A percentile compares a stretch with the other conserved stretches of the same genome.
These are phyloP conservation scores for Malassezia furfur DNA, from an alignment of 1,284 basidiomycete genomes.

Conservation along the genomic window DNA sequence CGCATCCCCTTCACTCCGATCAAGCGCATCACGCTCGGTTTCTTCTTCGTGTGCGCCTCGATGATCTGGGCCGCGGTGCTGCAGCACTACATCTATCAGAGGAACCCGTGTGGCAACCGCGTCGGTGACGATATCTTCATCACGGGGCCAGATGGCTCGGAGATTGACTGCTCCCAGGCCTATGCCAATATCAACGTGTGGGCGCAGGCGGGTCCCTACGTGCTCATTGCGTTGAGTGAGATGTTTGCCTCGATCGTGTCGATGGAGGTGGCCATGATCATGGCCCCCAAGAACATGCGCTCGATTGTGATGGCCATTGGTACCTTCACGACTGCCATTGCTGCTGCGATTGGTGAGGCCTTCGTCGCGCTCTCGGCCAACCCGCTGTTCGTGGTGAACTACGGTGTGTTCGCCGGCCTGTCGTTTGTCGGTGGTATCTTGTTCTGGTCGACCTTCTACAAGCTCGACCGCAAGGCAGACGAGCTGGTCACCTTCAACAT, in stretches of 20 bases:
- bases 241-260: slow-evolving; percentile 74
- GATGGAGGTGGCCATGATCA: slow-evolving; percentile 77
- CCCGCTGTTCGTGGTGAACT: slow-evolving; percentile 54
- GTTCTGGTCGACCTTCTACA: slow-evolving; percentile 54
- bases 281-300: slow-evolving; percentile 50
- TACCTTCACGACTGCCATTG: slow-evolving; percentile 63
- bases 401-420: slow-evolving; percentile 53
- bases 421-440: slow-evolving; percentile 53
- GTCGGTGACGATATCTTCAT: slow-evolving; percentile 46
- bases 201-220: slow-evolving; percentile 51
- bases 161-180: slow-evolving; percentile 16
- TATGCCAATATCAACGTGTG: slow-evolving; percentile 40
- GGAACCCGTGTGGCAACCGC: slow-evolving; percentile 53
- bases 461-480: slow-evolving; percentile 11
- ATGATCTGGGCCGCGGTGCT: slow-evolving; percentile 61
- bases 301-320: slow-evolving; percentile 47
- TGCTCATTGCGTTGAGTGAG: slow-evolving; percentile 52
- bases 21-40: slow-evolving; percentile 63
- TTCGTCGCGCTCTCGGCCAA: slow-evolving; percentile 55
- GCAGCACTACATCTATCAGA: slow-evolving; percentile 52
- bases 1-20: slow-evolving; percentile 58
- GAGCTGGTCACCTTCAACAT: slow-evolving; percentile 2
- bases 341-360: slow-evolving; percentile 53
- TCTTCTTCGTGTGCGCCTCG: slow-evolving; percentile 52
- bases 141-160: not conserved